These are phyloP conservation scores for Raphanus raphanistrum DNA, from an alignment of 345 rosid genomes.

Conservation along the genomic window DNA sequence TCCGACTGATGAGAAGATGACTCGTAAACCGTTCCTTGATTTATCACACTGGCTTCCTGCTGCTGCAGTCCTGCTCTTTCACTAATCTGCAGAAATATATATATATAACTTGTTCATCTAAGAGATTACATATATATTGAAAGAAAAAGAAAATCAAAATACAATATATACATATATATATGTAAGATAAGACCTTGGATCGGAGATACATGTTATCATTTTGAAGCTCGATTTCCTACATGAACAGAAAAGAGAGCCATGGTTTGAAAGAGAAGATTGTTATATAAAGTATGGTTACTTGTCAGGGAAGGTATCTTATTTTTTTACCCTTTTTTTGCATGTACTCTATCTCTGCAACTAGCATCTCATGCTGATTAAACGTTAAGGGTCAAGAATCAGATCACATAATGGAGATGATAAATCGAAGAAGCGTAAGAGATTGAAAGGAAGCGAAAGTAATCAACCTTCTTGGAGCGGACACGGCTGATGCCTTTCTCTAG, in stretches of 20 bases:
- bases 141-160: background rate
- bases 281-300: constrained; percentile 4
- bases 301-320: constrained; percentile 14
- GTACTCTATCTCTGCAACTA: constrained; percentile 83
- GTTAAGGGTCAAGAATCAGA: constrained; percentile 14
- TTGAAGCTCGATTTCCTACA: constrained; percentile 82
- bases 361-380: constrained; percentile 63
- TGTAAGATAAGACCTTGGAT: constrained; percentile 51
- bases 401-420: background rate
- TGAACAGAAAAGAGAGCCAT: background rate
- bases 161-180: too few relatives aligned
- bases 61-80: constrained; percentile 54
- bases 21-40: constrained; percentile 49
- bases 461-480: constrained; percentile 86
- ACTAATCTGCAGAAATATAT: constrained; percentile 46
- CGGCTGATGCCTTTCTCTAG: constrained; percentile 86
- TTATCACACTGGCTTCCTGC: constrained; percentile 46
- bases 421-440: background rate
- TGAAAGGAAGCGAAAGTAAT: background rate
- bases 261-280: background rate
- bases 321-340: constrained; percentile 88
- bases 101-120: background rate
- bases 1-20: constrained; percentile 49
- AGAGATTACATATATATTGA: background rate
- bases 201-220: constrained; percentile 74